Evolutionary conservation across 2,329 filamentous ascomycete species (phyloP), one percentile per base, ranked within the genome.

Genomic region (Penicillium sp.): DNA sequence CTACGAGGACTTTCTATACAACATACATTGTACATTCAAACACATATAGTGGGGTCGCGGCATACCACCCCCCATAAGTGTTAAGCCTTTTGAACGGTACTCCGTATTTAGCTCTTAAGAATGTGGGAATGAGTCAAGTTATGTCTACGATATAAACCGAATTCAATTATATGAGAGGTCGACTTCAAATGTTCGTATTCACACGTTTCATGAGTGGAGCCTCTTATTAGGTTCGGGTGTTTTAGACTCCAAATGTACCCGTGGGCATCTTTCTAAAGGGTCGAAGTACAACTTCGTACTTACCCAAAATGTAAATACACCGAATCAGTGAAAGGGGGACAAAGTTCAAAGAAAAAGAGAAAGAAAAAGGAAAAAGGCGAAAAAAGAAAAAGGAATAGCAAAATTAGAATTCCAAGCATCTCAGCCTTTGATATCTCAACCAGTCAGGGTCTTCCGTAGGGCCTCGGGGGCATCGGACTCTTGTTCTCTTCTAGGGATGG

Each of bases 171-270:
- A 39, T 6, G 37, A 39, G 21, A 40, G 28, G 32, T 38, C 28
- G 7, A 26, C 24, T 26, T 26, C 17, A 17, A 17, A 17, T 17
- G 17, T 17, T 17, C 24, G 24, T 17, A 24, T 45, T 44, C 52
- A 48, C 48, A 40, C 53, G 54, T 56, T 57, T 57, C 53, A 57
- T 29, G 33, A 39, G 54, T 53, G 53, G 53, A 51, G 44, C n/a
- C 37, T 9, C 17, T 53, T 40, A 59, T 57, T 60, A 57, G 56
- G 51, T 52, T 53, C 48, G 46, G 53, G 37, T 47, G 37, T 45
- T 46, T 39, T 39, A 45, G 46, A 7, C 22, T n/a, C 5, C 21
- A n/a, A 9, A 24, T 21, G 21, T 38, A n/a, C 22, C 15, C 24
- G 24, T 26, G 15, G n/a, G 10, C 4, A 15, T 22, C 6, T 24